Percentiles rank a stretch among this genome's conserved stretches.
These are phyloP conservation scores for Obelidium mucronatum DNA, from an alignment of 192 early-diverging fungal genomes.

Conservation along the genomic window DNA sequence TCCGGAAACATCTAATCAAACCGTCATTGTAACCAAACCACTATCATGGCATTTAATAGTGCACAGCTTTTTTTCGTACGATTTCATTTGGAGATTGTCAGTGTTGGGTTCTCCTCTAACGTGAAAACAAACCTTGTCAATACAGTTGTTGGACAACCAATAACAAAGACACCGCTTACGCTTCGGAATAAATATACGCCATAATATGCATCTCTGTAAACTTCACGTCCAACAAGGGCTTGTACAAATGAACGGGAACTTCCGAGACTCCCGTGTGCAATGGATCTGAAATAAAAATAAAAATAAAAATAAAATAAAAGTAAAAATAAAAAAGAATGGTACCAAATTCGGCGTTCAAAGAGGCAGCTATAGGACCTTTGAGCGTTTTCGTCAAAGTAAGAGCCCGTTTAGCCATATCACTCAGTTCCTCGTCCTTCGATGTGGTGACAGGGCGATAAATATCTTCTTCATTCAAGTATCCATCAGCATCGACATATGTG, in stretches of 20 bases:
- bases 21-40: conserved; percentile 49
- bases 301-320: background rate
- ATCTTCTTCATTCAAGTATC: conserved; percentile 27
- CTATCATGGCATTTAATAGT: conserved; percentile 46
- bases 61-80: conserved; percentile 49
- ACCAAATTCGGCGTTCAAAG: background rate
- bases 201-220: conserved; percentile 49
- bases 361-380: background rate
- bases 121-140: background rate
- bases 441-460: conserved; percentile 20
- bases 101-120: background rate
- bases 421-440: background rate
- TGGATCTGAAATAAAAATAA: conserved; percentile 1
- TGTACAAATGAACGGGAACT: conserved; percentile 23
- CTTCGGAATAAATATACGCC: conserved; percentile 39
- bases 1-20: conserved; percentile 21
- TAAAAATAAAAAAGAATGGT: background rate
- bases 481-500: conserved; percentile 41
- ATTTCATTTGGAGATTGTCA: conserved; percentile 28
- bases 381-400: conserved; percentile 16
- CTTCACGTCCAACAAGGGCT: conserved; percentile 22
- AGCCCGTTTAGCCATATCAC: conserved; percentile 26
- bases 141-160: background rate
- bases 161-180: conserved; percentile 5
- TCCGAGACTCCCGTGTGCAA: conserved; percentile 13